Percentiles rank a stretch among this genome's conserved stretches.
Evolutionary conservation across 2,329 filamentous ascomycete genomes (phyloP).

Genomic region (Alternaria angustiovoidea): DNA sequence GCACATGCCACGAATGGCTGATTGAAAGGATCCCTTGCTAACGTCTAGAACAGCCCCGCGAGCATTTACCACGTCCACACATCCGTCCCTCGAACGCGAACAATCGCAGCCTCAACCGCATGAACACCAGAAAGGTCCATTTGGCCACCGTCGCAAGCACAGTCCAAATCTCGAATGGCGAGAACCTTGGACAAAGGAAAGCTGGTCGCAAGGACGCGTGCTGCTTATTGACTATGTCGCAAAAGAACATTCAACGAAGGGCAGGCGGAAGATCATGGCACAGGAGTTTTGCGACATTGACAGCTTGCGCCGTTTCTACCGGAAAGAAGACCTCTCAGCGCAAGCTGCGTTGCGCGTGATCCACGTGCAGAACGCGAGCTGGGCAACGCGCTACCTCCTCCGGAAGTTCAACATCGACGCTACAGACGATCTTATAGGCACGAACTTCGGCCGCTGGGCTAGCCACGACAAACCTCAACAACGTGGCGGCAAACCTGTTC

Average conservation of each 20-base stretch:
- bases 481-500: conserved; percentile 61
- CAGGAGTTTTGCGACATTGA: conserved; percentile 59
- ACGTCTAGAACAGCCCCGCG: conserved; percentile 24
- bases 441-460: conserved; percentile 60
- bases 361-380: conserved; percentile 63
- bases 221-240: conserved; percentile 61
- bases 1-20: background rate
- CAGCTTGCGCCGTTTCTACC: conserved; percentile 56
- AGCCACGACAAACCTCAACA: conserved; percentile 57
- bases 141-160: conserved; percentile 41
- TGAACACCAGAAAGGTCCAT: conserved; percentile 30
- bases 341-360: conserved; percentile 52
- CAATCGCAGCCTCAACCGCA: conserved; percentile 19
- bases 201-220: conserved; percentile 55
- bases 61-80: conserved; percentile 24
- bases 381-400: conserved; percentile 60
- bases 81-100: conserved; percentile 18
- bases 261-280: conserved; percentile 56
- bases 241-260: conserved; percentile 48
- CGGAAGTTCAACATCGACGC: conserved; percentile 63
- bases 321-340: conserved; percentile 43
- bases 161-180: conserved; percentile 51
- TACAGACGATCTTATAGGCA: conserved; percentile 57
- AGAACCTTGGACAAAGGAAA: conserved; percentile 47
- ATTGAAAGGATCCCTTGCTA: conserved; percentile 1